These are phyloP conservation scores for Endocarpon pusillum DNA, from an alignment of 495 filamentous ascomycete species.

Conservation along the genomic window DNA sequence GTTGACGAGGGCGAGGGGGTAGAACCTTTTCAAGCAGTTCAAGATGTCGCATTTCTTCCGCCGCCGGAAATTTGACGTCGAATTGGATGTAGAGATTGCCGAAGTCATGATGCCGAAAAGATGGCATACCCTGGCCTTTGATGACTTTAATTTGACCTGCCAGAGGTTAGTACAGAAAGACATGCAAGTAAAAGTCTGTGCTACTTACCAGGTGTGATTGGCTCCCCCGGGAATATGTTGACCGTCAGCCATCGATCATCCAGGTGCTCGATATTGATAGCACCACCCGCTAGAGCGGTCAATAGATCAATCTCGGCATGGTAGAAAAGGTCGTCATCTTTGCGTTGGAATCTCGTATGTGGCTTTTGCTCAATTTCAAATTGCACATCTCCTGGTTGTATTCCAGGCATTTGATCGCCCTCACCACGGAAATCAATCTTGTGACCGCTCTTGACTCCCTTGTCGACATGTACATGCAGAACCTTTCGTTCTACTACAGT, in stretches of 20 bases:
- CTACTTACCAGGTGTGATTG: conserved; percentile 83
- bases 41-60: conserved; percentile 31
- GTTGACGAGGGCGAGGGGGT: conserved; percentile 45
- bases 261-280: conserved; percentile 83
- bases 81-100: conserved; percentile 98
- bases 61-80: conserved; percentile 83
- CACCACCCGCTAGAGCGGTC: conserved; percentile 81
- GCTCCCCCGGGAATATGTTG: conserved; percentile 79
- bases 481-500: conserved; percentile 94
- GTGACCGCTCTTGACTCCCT: conserved; percentile 79
- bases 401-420: conserved; percentile 89
- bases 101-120: conserved; percentile 83
- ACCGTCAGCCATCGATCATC: conserved; percentile 93
- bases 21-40: conserved; percentile 64
- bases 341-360: conserved; percentile 83
- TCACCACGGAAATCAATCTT: conserved; percentile 94
- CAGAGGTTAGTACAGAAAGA: conserved; percentile 9
- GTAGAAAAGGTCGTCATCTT: conserved; percentile 92
- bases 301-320: conserved; percentile 90
- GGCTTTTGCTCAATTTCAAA: conserved; percentile 99
- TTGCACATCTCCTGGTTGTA: conserved; percentile 82
- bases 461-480: conserved; percentile 93
- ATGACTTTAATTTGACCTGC: conserved; percentile 84
- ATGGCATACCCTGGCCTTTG: conserved; percentile 95
- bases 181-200: background rate